Conservation (phyloP, 2,329 filamentous ascomycete species). For the Ophiobolus disseminans region DNA sequence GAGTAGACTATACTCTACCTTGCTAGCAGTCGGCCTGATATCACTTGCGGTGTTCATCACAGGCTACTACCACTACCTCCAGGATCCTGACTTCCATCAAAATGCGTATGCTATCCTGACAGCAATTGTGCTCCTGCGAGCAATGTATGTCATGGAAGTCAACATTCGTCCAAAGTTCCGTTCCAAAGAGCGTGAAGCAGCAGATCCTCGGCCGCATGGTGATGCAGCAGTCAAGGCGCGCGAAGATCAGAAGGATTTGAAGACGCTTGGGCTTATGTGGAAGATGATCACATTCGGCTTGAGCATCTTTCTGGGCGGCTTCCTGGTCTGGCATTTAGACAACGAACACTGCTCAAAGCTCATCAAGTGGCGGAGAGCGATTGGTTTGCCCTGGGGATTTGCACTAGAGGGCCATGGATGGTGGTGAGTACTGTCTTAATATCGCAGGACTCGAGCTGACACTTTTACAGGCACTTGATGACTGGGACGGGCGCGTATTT, state of each 20-base stretch:
- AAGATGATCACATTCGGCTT: conserved; percentile 73
- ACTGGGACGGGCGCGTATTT: conserved; percentile 84
- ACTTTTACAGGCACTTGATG: conserved; percentile 71
- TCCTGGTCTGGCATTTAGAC: conserved; percentile 79
- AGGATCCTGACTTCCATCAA: conserved; percentile 84
- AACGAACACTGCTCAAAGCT: conserved; percentile 75
- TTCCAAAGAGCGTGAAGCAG: conserved; percentile 49
- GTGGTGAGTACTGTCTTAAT: conserved; percentile 61
- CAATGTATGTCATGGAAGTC: conserved; percentile 78
- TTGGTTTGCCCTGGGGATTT: conserved; percentile 82
- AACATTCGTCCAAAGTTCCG: conserved; percentile 65
- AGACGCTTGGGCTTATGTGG: conserved; percentile 75
- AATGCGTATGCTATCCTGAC: conserved; percentile 78
- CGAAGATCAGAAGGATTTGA: conserved; percentile 62
- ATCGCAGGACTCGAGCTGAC: conserved; percentile 12
- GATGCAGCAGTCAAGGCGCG: conserved; percentile 50
- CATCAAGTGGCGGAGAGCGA: conserved; percentile 67
- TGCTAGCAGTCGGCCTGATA: conserved; percentile 65
- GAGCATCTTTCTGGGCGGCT: conserved; percentile 75
- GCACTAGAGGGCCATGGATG: conserved; percentile 76
- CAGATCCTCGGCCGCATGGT: conserved; percentile 31
- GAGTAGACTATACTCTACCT: conserved; percentile 57
- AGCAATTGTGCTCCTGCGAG: conserved; percentile 71
- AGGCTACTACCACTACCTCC: conserved; percentile 79
- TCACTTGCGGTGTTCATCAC: conserved; percentile 70